Percentiles rank a stretch among this genome's conserved stretches.
Conservation (phyloP, 2,329 filamentous ascomycete species). For the Davidsoniella virescens region DNA sequence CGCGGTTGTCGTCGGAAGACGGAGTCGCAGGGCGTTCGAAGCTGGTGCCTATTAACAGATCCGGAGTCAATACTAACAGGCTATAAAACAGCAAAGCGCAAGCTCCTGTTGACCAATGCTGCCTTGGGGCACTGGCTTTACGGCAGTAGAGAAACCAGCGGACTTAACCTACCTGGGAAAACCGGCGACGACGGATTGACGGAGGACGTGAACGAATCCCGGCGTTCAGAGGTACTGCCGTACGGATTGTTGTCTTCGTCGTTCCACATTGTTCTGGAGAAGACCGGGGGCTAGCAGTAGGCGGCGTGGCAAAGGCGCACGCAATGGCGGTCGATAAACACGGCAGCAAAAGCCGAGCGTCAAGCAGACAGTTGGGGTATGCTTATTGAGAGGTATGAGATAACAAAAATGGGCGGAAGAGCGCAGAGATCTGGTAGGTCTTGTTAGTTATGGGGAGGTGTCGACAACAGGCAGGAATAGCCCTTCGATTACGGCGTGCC, state of each 20-base stretch:
- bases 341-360: not conserved
- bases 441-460: too few species aligned
- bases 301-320: not conserved
- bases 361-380: too few species aligned
- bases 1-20: conserved; percentile 7
- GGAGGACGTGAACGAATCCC: conserved; percentile 55
- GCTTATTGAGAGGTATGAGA: too few species aligned
- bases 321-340: not conserved
- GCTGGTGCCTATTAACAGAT: not conserved
- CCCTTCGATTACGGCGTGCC: too few species aligned
- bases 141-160: not conserved
- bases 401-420: too few species aligned
- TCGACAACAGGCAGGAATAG: too few species aligned
- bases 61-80: not conserved
- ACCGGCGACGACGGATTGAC: conserved; percentile 48
- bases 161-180: conserved; percentile 35
- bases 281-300: not conserved
- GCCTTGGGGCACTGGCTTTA: too few species aligned
- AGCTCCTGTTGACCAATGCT: too few species aligned
- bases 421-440: too few species aligned
- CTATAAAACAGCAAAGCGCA: too few species aligned
- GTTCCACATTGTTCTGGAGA: conserved; percentile 65
- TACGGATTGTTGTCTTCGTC: conserved; percentile 99
- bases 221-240: conserved; percentile 73
- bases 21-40: conserved; percentile 6